Conservation (phyloP, 2,329 filamentous ascomycete species). For the Ascochyta pisi region DNA sequence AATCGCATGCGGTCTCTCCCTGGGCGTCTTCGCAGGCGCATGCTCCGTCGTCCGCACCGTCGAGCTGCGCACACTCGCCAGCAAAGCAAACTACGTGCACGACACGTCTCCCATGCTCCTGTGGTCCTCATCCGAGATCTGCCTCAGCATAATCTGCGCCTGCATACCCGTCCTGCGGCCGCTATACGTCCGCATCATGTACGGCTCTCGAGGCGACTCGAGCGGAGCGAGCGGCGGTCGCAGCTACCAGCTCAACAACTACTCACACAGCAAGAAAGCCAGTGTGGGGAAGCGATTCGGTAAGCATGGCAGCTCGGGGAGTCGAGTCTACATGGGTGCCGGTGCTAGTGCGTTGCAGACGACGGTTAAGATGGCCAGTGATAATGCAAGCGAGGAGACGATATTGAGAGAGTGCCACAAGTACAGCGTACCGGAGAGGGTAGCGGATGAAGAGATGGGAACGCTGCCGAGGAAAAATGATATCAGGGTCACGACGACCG, state of each 20-base stretch:
- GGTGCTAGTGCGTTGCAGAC: slow-evolving; percentile 27
- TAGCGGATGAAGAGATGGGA: background rate
- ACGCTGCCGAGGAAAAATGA: slow-evolving; percentile 1
- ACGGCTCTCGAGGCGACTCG: slow-evolving; percentile 30
- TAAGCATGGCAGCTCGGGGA: slow-evolving; percentile 7
- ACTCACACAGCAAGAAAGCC: slow-evolving; percentile 23
- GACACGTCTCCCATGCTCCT: slow-evolving; percentile 41
- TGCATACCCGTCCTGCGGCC: slow-evolving; percentile 57
- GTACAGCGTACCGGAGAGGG: slow-evolving; percentile 5
- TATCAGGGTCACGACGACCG: slow-evolving; percentile 16
- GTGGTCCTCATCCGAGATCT: slow-evolving; percentile 49
- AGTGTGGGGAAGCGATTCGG: slow-evolving; percentile 12
- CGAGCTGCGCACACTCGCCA: slow-evolving; percentile 37
- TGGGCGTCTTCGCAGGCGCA: slow-evolving; percentile 43
- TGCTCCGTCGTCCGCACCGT: slow-evolving; percentile 42
- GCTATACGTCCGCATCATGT: slow-evolving; percentile 50
- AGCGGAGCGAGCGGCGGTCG: slow-evolving; percentile 17
- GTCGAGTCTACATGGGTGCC: slow-evolving; percentile 30
- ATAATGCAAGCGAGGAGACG: slow-evolving; percentile 38
- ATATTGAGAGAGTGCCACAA: slow-evolving; percentile 30
- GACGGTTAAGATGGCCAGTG: slow-evolving; percentile 28
- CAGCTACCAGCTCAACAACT: slow-evolving; percentile 32
- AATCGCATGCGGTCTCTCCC: slow-evolving; percentile 38
- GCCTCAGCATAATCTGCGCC: slow-evolving; percentile 59
- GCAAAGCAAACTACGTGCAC: slow-evolving; percentile 40